Percentiles rank a stretch among this genome's conserved stretches.
Evolutionary conservation across 1,139 yeast species (phyloP).

Genomic region (Geotrichum histeridarum): DNA sequence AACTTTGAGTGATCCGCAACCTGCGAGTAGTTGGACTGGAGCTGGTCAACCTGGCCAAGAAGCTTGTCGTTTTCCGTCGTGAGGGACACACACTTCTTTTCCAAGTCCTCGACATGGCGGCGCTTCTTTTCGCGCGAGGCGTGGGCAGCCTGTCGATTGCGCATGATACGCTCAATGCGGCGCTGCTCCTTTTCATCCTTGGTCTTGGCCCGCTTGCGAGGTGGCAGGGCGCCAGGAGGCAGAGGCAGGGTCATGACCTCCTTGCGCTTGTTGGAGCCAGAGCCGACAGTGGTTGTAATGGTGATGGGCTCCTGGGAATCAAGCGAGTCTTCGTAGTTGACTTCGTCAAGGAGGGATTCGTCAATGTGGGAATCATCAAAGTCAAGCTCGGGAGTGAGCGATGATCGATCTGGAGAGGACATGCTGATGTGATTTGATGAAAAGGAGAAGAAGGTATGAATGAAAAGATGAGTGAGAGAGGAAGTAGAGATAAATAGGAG

Average conservation of each 20-base stretch:
- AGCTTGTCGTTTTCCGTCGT: conserved; percentile 32
- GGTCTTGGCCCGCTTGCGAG: conserved; percentile 93
- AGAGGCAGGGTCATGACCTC: conserved; percentile 35
- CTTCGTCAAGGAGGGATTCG: not conserved
- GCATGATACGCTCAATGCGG: conserved; percentile 80
- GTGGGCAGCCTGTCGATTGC: conserved; percentile 96
- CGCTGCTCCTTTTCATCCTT: conserved; percentile 96
- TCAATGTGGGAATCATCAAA: not conserved
- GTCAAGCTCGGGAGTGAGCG: not conserved
- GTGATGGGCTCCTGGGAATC: conserved; percentile 11
- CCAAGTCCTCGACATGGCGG: conserved; percentile 81
- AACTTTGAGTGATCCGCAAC: conserved; percentile 28
- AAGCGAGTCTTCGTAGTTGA: not conserved
- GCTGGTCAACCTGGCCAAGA: conserved; percentile 24
- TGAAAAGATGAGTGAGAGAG: not conserved
- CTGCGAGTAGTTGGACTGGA: conserved; percentile 22
- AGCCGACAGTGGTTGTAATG: conserved; percentile 19
- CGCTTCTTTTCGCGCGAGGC: conserved; percentile 96
- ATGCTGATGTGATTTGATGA: too few species aligned
- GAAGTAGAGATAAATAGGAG: not conserved
- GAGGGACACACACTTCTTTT: conserved; percentile 41
- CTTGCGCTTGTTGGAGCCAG: conserved; percentile 29
- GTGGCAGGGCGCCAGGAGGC: conserved; percentile 59
- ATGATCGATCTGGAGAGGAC: not conserved
- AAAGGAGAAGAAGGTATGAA: not conserved